phyloP scores from a whole-genome alignment of 164 flowering plant genomes.

The Umbellularia californica region DNA sequence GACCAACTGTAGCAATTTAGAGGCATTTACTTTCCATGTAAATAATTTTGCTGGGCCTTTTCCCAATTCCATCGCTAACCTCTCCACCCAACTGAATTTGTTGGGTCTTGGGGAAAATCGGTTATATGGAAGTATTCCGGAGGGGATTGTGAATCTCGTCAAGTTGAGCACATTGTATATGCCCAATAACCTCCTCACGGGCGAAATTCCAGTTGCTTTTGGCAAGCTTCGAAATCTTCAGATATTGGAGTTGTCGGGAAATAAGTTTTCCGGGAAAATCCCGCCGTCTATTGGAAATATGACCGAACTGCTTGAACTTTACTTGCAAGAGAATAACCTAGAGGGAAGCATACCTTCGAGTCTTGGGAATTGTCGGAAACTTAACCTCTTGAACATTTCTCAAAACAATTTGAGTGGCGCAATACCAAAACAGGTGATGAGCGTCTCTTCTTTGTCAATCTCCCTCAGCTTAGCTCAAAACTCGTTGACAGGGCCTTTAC shows the following conservation, averaged over 20 bases:
- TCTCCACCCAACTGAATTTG: background rate
- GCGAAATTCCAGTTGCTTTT: conserved; percentile 23
- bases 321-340: conserved; percentile 1
- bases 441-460: conserved; percentile 3
- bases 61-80: background rate
- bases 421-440: conserved; percentile 31
- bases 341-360: conserved; percentile 1
- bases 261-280: conserved; percentile 21
- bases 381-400: background rate
- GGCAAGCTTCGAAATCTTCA: conserved; percentile 27
- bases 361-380: background rate
- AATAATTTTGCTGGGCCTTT: background rate
- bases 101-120: background rate
- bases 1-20: conserved; percentile 18
- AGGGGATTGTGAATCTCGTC: conserved; percentile 26
- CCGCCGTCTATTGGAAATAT: conserved; percentile 28
- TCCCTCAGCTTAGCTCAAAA: conserved; percentile 25
- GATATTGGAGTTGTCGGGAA: conserved; percentile 11
- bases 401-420: conserved; percentile 1
- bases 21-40: too few relatives aligned
- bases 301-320: background rate
- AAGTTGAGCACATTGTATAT: conserved; percentile 14
- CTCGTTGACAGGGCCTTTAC: conserved; percentile 26
- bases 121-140: conserved; percentile 19
- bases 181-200: conserved; percentile 13